Evolutionary conservation across 805 yeast genomes (phyloP).

Genomic region (Lipomyces lipofer): DNA sequence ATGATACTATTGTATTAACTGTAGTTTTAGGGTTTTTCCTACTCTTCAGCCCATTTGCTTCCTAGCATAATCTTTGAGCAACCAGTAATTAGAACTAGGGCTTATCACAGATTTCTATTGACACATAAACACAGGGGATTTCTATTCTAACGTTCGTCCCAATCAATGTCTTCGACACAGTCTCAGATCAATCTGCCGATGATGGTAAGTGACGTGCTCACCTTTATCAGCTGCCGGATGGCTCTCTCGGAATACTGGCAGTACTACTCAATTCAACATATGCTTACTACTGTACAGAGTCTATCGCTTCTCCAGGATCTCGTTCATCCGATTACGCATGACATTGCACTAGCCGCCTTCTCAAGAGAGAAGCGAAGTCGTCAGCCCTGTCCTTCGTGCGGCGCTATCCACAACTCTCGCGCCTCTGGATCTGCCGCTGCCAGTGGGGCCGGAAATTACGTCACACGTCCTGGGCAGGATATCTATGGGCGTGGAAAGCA

Average conservation of each 20-base stretch:
- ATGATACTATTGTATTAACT: too few species aligned
- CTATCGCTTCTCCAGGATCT: constrained; percentile 28
- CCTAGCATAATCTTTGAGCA: too few species aligned
- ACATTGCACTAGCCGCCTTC: constrained; percentile 25
- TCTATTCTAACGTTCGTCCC: too few species aligned
- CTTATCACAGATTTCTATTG: too few species aligned
- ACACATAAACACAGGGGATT: too few species aligned
- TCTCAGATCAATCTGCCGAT: constrained; percentile 18
- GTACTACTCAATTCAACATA: neutral
- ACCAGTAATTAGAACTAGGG: too few species aligned
- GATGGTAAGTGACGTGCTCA: constrained; percentile 3
- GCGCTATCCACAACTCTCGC: constrained; percentile 26
- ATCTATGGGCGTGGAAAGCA: constrained; percentile 45
- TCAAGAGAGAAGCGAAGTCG: constrained; percentile 29
- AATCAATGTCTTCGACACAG: constrained; percentile 1
- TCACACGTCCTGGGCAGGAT: constrained; percentile 41
- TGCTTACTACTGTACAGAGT: constrained; percentile 16
- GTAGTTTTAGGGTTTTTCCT: too few species aligned
- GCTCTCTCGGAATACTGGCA: neutral
- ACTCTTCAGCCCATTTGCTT: too few species aligned
- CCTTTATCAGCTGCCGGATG: neutral
- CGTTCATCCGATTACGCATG: constrained; percentile 30
- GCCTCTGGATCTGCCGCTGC: constrained; percentile 6
- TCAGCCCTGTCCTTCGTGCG: constrained; percentile 29
- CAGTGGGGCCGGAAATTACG: constrained; percentile 22